Percentiles rank a stretch among this genome's conserved stretches.
Conservation (phyloP, 306 rosid species). For the Styphnolobium japonicum region DNA sequence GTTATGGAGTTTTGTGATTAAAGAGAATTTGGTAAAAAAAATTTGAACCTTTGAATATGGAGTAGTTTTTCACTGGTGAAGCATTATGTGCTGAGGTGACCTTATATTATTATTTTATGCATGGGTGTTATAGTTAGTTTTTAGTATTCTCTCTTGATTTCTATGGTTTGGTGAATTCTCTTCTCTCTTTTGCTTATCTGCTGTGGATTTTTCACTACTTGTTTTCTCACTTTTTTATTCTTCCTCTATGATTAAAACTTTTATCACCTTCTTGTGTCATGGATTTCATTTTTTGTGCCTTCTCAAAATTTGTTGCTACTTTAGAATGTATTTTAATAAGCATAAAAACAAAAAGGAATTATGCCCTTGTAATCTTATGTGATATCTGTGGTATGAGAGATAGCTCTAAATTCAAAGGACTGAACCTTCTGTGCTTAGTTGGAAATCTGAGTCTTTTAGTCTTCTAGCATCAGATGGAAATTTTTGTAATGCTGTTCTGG, state of each 20-base stretch:
- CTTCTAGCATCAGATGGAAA: background rate
- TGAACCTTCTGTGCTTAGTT: background rate
- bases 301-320: background rate
- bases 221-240: background rate
- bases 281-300: background rate
- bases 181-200: background rate
- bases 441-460: background rate
- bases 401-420: background rate
- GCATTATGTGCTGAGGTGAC: background rate
- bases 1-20: background rate
- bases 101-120: background rate
- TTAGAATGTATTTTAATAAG: background rate
- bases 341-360: background rate
- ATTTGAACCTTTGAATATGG: background rate
- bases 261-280: background rate
- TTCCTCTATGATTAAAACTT: background rate
- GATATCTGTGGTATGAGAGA: background rate
- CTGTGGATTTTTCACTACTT: background rate
- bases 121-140: background rate
- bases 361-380: background rate
- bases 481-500: background rate
- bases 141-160: background rate
- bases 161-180: background rate
- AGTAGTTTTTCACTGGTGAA: background rate
- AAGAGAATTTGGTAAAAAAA: background rate